These are phyloP conservation scores for Entophlyctis helioformis DNA, from an alignment of 192 early-diverging fungal species.

Conservation along the genomic window DNA sequence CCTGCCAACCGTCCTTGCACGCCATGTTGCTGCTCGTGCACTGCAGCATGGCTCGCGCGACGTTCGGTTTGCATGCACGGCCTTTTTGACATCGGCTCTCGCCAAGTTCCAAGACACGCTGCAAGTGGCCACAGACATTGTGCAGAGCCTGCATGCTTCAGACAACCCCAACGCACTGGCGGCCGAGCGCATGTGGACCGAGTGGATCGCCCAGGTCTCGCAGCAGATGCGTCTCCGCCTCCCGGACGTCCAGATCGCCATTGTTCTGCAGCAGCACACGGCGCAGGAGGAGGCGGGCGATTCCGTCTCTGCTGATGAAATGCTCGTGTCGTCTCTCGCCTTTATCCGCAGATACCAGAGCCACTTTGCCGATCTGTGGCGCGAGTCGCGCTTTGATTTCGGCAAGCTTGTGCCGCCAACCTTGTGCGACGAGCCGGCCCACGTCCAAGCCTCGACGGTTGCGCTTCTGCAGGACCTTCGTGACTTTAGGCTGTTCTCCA, in stretches of 20 bases:
- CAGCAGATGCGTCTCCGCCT: slow-evolving; percentile 50
- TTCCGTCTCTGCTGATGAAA: slow-evolving; percentile 22
- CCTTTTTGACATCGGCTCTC: slow-evolving; percentile 42
- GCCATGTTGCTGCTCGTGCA: slow-evolving; percentile 38
- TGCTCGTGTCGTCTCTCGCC: slow-evolving; percentile 41
- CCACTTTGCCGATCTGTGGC: slow-evolving; percentile 48
- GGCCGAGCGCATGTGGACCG: slow-evolving; percentile 6
- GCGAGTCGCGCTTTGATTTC: slow-evolving; percentile 59
- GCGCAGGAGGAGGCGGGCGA: slow-evolving; percentile 24
- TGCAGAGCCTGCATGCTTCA: no score
- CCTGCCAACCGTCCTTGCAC: slow-evolving; percentile 43
- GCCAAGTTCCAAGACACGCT: slow-evolving; percentile 2
- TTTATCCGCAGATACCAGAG: slow-evolving; percentile 58
- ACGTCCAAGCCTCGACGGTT: no score
- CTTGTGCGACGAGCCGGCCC: no score
- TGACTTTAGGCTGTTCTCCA: no score
- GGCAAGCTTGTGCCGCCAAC: slow-evolving; percentile 58
- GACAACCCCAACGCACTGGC: no score
- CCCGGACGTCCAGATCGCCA: slow-evolving; percentile 59
- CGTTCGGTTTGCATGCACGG: slow-evolving; percentile 58
- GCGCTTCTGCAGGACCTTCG: no score
- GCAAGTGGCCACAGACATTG: background rate
- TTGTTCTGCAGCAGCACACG: slow-evolving; percentile 24
- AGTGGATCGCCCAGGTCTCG: slow-evolving; percentile 6
- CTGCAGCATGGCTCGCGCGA: slow-evolving; percentile 51